phyloP scores from a whole-genome alignment of 2,329 filamentous ascomycete species.

The Diaporthe ilicicola region DNA sequence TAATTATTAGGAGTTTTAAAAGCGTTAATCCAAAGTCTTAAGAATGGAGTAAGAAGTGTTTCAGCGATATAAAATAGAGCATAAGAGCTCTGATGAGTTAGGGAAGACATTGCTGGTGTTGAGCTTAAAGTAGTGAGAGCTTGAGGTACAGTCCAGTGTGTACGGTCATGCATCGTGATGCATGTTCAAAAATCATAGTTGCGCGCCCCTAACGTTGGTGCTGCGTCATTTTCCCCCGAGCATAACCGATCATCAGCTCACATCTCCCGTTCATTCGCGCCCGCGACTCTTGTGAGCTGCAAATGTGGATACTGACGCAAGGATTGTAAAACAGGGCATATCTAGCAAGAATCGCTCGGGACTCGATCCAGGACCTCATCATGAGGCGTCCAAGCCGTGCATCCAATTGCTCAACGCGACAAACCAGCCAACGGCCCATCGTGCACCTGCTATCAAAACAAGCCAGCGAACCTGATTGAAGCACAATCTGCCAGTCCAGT shows the following conservation, averaged over 20 bases:
- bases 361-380: background rate
- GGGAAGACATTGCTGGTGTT: no score
- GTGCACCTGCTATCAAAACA: background rate
- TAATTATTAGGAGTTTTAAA: no score
- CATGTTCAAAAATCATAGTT: background rate
- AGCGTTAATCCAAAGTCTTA: no score
- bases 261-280: slow-evolving; percentile 4
- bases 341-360: background rate
- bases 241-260: slow-evolving; percentile 6
- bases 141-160: background rate
- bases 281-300: background rate
- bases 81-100: no score
- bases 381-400: background rate
- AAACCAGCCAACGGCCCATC: background rate
- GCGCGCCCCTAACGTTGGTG: background rate
- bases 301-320: slow-evolving; percentile 22
- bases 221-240: slow-evolving; percentile 19
- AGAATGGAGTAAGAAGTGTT: background rate
- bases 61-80: background rate
- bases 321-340: slow-evolving; percentile 20
- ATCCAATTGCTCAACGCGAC: background rate
- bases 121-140: no score
- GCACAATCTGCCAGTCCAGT: background rate
- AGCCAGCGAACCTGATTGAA: background rate
- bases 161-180: background rate